These are phyloP conservation scores for Psilocybe azurescens DNA, from an alignment of 768 basidiomycete species.

Conservation along the genomic window DNA sequence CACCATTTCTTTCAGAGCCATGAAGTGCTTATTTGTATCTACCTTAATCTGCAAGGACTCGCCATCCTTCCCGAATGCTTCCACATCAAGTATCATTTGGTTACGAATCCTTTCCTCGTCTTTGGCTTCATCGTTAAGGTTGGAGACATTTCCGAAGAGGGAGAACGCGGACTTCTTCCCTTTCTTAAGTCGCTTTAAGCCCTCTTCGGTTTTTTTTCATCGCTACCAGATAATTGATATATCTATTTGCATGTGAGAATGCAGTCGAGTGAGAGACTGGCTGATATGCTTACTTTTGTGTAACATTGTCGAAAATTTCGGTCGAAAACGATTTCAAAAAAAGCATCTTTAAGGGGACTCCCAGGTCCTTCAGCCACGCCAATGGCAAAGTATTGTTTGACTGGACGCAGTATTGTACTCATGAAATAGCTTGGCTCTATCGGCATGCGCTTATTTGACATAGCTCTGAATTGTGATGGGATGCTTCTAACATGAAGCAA, in stretches of 20 bases:
- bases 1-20: slow-evolving; percentile 64
- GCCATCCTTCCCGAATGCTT: slow-evolving; percentile 83
- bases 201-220: slow-evolving; percentile 96
- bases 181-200: slow-evolving; percentile 84
- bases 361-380: slow-evolving; percentile 66
- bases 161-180: slow-evolving; percentile 82
- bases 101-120: slow-evolving; percentile 89
- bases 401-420: slow-evolving; percentile 76
- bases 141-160: slow-evolving; percentile 65
- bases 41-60: slow-evolving; percentile 70
- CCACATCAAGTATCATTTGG: slow-evolving; percentile 87
- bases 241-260: slow-evolving; percentile 51
- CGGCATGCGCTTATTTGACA: slow-evolving; percentile 74
- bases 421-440: slow-evolving; percentile 90
- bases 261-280: neutral
- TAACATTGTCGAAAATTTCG: slow-evolving; percentile 75
- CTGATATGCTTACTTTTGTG: slow-evolving; percentile 54
- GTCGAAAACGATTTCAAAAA: slow-evolving; percentile 54
- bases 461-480: slow-evolving; percentile 88
- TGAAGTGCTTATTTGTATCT: slow-evolving; percentile 54
- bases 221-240: slow-evolving; percentile 76
- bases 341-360: slow-evolving; percentile 56
- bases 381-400: slow-evolving; percentile 75
- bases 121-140: slow-evolving; percentile 67
- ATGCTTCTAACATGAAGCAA: slow-evolving; percentile 86